Evolutionary conservation across 2,329 filamentous ascomycete genomes (phyloP).

Genomic region (Juglanconis oblonga): DNA sequence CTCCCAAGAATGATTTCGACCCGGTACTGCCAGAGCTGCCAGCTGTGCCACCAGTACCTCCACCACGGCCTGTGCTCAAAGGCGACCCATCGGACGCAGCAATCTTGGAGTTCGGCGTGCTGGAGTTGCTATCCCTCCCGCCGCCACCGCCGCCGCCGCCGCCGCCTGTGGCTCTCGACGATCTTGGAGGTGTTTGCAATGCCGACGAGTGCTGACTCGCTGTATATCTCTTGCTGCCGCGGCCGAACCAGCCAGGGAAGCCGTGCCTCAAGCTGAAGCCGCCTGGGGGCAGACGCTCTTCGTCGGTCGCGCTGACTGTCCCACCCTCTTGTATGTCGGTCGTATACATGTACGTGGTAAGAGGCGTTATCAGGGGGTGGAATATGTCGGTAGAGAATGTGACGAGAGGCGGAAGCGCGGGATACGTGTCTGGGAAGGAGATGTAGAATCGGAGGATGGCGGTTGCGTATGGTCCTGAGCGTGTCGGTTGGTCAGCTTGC

Average conservation of each 20-base stretch:
- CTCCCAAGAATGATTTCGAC: slow-evolving; percentile 39
- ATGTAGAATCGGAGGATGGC: slow-evolving; percentile 89
- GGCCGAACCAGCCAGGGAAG: slow-evolving; percentile 86
- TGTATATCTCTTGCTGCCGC: slow-evolving; percentile 45
- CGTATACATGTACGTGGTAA: slow-evolving; percentile 93
- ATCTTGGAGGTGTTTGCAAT: slow-evolving; percentile 23
- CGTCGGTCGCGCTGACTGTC: slow-evolving; percentile 78
- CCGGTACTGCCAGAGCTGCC: background rate
- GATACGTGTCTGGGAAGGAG: slow-evolving; percentile 79
- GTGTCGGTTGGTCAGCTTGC: slow-evolving; percentile 2
- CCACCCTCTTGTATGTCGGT: slow-evolving; percentile 72
- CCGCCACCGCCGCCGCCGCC: no score
- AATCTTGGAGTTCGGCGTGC: slow-evolving; percentile 30
- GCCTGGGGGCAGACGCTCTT: slow-evolving; percentile 79
- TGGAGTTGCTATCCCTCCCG: slow-evolving; percentile 24
- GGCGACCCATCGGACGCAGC: slow-evolving; percentile 27
- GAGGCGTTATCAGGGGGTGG: slow-evolving; percentile 85
- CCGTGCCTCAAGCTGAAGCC: slow-evolving; percentile 88
- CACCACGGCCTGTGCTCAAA: slow-evolving; percentile 17
- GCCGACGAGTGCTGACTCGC: slow-evolving; percentile 35
- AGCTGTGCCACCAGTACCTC: background rate
- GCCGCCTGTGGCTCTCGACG: slow-evolving; percentile 19
- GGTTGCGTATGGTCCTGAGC: slow-evolving; percentile 78
- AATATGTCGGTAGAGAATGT: slow-evolving; percentile 93
- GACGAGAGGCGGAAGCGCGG: slow-evolving; percentile 74